Base-by-base conservation (phyloP, 352 stramenopile species). In the Phytophthora podocarpi region DNA sequence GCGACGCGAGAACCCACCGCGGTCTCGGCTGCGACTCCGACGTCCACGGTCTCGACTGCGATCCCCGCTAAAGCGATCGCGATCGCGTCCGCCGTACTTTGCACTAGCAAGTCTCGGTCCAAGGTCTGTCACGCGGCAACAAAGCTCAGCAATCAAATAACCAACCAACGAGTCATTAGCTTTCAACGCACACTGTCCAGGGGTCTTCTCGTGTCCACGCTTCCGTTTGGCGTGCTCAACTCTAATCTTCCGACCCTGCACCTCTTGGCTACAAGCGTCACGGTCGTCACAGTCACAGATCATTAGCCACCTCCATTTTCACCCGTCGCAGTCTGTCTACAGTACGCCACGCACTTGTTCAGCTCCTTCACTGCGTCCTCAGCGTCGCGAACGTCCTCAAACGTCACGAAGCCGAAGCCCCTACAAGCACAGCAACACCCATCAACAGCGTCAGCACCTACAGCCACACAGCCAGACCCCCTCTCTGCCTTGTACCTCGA, bases 201-300 rank as follows among this genome's bases (percentile, higher is more conserved):
- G 85, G n/a, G 85, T 93, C 63, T 92, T 91, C 48, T 90, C 80
- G 55, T 95, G 85, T 31, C 83, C 83, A 66, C 80, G 80, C 31
- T 82, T 84, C 41, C 85, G 80, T 76, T 93, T 95, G 52, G 85
- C 84, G 41, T 90, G 82, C 63, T 95, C 85, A 3, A 95, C 83
- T 52, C 83, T 73, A 40, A 95, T 81, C 45, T 73, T 77, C 45
- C 82, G 82, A 21, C 85, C 83, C 47, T 88, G 68, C 15, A 95
- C 41, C 12, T 95, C 85, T 76, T 89, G 89, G 36, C 85, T 94
- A 49, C 52, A 56, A 4, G n/a, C n/a, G n/a, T n/a, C n/a, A n/a
- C n/a, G n/a, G n/a, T n/a, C n/a, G n/a, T 40, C 18, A 40, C 20
- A 18, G 4, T 9, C n/a, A 41, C n/a, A 27, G n/a, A 30, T 37